Evolutionary conservation across 768 basidiomycete genomes (phyloP), one percentile per base, ranked within the genome.

Genomic region (Pleurotus ostreatus): DNA sequence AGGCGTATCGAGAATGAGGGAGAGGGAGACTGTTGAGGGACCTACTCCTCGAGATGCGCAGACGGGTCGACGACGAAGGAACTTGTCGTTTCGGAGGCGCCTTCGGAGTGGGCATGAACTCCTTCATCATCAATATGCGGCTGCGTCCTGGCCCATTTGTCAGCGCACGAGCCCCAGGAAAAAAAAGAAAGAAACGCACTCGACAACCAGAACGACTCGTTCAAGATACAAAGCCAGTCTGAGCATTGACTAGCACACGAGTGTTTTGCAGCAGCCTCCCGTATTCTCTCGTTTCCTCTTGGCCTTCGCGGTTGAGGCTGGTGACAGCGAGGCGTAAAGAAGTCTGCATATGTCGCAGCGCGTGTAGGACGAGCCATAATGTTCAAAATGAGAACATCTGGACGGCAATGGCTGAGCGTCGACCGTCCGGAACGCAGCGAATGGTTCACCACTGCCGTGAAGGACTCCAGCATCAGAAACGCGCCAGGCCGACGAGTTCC

Each of bases 401-500:
- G 47, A 15, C 46, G 37, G 37, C 20, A 15, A 26, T 53, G 52
- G 62, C 60, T 44, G 62, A 56, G 48, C 37, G 65, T 60, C 46
- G 69, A 66, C 62, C 69, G 71, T 49, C 68, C 67, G 26, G 72
- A 71, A 55, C 78, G 71, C 59, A 83, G 62, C 49, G 78, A 71
- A 68, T 74, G 76, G 69, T 80, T 67, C 61, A 84, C 71, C 68
- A 78, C 77, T 44, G 79, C 74, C 57, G 79, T 77, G 61, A 86
- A 71, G 64, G 83, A 81, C 75, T 87, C 83, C 63, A 86, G 75
- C 84, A 86, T 86, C 74, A 70, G 71, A 71, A 68, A 60, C 66
- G 64, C 61, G 62, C 60, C 63, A 46, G 47, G 38, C 37, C 20
- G 57, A 61, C 61, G 59, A 59, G 54, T 46, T 49, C 46, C 46